Evolutionary conservation across 2,329 filamentous ascomycete species (phyloP).

Genomic region (Penicillium sp.): DNA sequence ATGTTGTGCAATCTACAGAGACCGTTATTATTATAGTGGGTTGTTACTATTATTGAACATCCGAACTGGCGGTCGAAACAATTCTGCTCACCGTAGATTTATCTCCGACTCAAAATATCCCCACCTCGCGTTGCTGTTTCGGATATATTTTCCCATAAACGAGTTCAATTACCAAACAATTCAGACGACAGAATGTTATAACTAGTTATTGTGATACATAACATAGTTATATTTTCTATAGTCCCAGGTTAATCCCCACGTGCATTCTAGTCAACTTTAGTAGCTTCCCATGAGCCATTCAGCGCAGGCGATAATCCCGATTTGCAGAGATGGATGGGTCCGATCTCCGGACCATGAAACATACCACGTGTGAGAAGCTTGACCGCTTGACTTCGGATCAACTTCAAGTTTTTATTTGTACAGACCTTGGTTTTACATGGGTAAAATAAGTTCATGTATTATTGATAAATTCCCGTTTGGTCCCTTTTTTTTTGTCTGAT

Average conservation of each 20-base stretch:
- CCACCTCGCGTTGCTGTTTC: not conserved
- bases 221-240: not conserved
- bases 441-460: not conserved
- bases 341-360: conserved; percentile 22
- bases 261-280: conserved; percentile 10
- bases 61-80: conserved; percentile 4
- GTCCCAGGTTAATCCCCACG: not conserved
- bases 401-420: not conserved
- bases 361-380: conserved; percentile 34
- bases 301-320: conserved; percentile 5
- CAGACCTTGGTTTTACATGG: not conserved
- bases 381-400: conserved; percentile 18
- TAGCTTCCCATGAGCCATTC: conserved; percentile 13
- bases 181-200: not conserved
- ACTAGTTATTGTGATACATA: not conserved
- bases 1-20: not conserved
- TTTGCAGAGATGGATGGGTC: conserved; percentile 12
- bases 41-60: conserved; percentile 4
- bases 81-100: conserved; percentile 5
- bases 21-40: not conserved
- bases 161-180: not conserved
- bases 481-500: not conserved
- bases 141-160: not conserved
- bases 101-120: not conserved
- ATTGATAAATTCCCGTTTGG: not conserved